Conservation (phyloP, 495 filamentous ascomycete species). For the Umbilicaria muhlenbergii region DNA sequence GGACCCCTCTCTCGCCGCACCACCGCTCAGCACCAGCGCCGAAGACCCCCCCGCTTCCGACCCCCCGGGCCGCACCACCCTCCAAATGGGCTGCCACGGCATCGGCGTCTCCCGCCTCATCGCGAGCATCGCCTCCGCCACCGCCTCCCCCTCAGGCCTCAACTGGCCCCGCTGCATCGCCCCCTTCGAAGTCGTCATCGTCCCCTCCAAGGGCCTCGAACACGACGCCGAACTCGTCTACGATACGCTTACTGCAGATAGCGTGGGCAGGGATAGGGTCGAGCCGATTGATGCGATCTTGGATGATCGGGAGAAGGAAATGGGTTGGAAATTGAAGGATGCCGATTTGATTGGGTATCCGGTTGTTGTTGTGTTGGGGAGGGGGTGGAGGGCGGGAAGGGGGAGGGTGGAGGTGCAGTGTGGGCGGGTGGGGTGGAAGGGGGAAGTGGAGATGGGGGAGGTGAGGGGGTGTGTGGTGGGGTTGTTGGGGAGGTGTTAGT, state of each 20-base stretch:
- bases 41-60: conserved; percentile 16
- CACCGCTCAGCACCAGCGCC: too few species aligned
- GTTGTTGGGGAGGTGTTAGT: too few species aligned
- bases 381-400: conserved; percentile 44
- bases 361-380: conserved; percentile 62
- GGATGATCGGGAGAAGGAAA: conserved; percentile 54
- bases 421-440: conserved; percentile 34
- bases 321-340: conserved; percentile 77
- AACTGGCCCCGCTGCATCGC: conserved; percentile 83
- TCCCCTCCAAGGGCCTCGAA: conserved; percentile 36
- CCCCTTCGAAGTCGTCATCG: conserved; percentile 65
- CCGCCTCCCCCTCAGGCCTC: conserved; percentile 60
- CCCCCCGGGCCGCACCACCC: conserved; percentile 14
- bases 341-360: conserved; percentile 85
- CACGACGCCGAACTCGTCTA: conserved; percentile 27
- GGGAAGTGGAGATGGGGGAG: conserved; percentile 11
- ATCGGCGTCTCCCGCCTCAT: conserved; percentile 90
- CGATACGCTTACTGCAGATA: not conserved
- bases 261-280: not conserved
- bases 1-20: conserved; percentile 5
- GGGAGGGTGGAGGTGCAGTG: conserved; percentile 64
- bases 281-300: conserved; percentile 43
- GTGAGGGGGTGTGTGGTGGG: too few species aligned
- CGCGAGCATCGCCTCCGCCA: conserved; percentile 59
- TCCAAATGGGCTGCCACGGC: conserved; percentile 94